Conservation (phyloP, 371 early-diverging fungal species). For the Rhizopus stolonifer region DNA sequence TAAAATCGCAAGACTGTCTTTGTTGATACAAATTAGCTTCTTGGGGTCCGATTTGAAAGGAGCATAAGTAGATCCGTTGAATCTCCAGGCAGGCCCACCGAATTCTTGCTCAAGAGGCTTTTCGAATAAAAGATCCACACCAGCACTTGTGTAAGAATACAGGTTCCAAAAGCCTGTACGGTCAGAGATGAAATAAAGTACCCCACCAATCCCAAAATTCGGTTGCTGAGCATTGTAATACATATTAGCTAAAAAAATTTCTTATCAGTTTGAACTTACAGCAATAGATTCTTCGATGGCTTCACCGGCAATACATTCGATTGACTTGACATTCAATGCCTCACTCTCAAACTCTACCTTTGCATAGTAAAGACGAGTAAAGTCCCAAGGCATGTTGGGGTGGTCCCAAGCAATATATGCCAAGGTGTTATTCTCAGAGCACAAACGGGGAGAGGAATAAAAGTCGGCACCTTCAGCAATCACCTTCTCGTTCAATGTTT, state of each 20-base stretch:
- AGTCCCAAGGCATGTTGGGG: constrained; percentile 82
- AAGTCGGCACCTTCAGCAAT: constrained; percentile 64
- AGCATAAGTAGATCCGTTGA: constrained; percentile 34
- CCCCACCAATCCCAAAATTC: constrained; percentile 55
- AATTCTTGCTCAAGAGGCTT: constrained; percentile 59
- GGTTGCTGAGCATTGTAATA: constrained; percentile 51
- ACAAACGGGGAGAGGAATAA: constrained; percentile 61
- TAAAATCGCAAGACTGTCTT: constrained; percentile 44
- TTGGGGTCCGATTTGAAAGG: constrained; percentile 46
- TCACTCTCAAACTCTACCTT: constrained; percentile 21
- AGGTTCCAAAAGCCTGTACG: constrained; percentile 74
- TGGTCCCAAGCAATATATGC: constrained; percentile 72
- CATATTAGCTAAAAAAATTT: too few species aligned
- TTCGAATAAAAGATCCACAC: constrained; percentile 41
- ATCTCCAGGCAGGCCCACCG: constrained; percentile 47
- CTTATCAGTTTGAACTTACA: constrained; percentile 21
- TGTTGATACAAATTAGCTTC: constrained; percentile 43
- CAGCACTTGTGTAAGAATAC: constrained; percentile 44
- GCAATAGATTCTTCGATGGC: constrained; percentile 53
- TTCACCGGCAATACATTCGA: constrained; percentile 44
- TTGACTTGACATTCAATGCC: constrained; percentile 16
- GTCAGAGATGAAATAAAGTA: constrained; percentile 68
- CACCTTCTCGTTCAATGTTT: constrained; percentile 35
- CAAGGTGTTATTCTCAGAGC: constrained; percentile 37
- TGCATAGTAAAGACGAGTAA: constrained; percentile 58